Base-by-base conservation (phyloP, 371 early-diverging fungal species). In the Mucor indicus region DNA sequence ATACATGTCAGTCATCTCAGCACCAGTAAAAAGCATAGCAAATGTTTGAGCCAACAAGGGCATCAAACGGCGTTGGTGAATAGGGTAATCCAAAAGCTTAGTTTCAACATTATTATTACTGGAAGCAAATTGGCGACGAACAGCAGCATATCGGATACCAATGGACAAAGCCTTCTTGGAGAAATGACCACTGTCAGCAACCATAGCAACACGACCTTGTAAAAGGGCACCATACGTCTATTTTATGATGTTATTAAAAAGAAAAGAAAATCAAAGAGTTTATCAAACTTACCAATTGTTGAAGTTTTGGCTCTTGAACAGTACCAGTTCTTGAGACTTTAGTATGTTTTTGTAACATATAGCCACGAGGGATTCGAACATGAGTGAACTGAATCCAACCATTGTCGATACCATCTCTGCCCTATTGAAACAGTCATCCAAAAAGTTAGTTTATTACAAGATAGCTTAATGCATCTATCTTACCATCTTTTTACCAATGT, bases 311-410 rank as follows among this genome's bases (percentile, higher is more conserved):
- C 55, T 85, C 86, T 43, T 76, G 67, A 45, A 87, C 88, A 43
- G 76, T 67, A 48, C 89, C 90, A 3, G 78, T 72, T 21, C 90
- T 83, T 32, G 84, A 80, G 19, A 96, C 96, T 78, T 93, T 91
- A 48, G 96, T 84, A 68, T 94, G 90, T 75, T 91, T 95, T 90
- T 91, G 91, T 39, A 92, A 65, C 90, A 92, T 86, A 64, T 90
- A 83, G 29, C 81, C 75, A 31, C 91, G 74, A 30, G 91, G 90
- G 38, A 92, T 81, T 36, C 89, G 83, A 43, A 89, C 86, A 53
- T 86, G 76, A 49, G 89, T 87, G 62, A 90, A 90, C 55, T 87
- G 86, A 49, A 92, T 88, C 81, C 84, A 92, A 6, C 92, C 91
- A 48, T 89, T 90, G 54, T 90, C 92, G 37, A 87, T 83, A 55